These are phyloP conservation scores for Annulohypoxylon maeteangense DNA, from an alignment of 495 filamentous ascomycete genomes.

Conservation along the genomic window DNA sequence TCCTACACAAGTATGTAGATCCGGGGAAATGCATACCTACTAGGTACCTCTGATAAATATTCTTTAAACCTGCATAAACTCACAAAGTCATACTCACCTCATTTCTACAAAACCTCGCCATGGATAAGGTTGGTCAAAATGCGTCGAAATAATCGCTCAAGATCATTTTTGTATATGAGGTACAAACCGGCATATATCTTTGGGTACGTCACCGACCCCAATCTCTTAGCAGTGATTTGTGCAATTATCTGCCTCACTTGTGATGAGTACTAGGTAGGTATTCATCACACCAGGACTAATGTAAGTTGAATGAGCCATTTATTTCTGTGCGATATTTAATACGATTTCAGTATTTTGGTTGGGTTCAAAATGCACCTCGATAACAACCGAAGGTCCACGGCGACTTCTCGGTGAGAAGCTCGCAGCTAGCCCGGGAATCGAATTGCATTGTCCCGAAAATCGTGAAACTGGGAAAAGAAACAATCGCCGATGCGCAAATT, in stretches of 20 bases:
- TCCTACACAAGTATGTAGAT: not conserved
- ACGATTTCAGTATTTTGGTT: constrained; percentile 16
- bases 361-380: constrained; percentile 12
- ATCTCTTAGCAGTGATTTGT: constrained; percentile 22
- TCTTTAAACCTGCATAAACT: not conserved
- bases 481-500: constrained; percentile 14
- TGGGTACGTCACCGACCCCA: constrained; percentile 15
- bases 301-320: constrained; percentile 35
- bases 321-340: constrained; percentile 28
- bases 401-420: constrained; percentile 20
- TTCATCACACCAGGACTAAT: constrained; percentile 8
- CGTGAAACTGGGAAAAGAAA: constrained; percentile 7
- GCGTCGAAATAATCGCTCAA: not conserved
- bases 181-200: constrained; percentile 1
- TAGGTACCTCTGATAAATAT: not conserved
- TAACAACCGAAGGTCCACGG: constrained; percentile 12
- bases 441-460: constrained; percentile 10
- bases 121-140: not conserved
- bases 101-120: not conserved
- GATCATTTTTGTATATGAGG: not conserved
- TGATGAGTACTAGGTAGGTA: constrained; percentile 8
- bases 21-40: not conserved
- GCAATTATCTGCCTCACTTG: constrained; percentile 16
- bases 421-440: constrained; percentile 7
- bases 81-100: not conserved